Conservation (phyloP, 2,329 filamentous ascomycete genomes). For the Hypomyces perniciosus region DNA sequence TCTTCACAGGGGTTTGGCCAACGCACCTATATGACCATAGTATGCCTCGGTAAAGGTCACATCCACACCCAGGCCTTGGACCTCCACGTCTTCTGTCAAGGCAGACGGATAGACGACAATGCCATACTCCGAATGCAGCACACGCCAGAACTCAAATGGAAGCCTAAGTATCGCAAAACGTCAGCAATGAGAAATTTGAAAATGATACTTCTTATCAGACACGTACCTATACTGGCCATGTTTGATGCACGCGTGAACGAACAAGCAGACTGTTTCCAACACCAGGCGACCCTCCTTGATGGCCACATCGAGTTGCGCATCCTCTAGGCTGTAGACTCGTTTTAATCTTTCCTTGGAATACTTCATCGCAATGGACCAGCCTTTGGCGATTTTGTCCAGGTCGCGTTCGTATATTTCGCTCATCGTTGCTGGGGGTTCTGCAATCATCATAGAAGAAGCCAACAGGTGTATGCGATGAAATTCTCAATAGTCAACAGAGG, state of each 20-base stretch:
- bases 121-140: conserved; percentile 33
- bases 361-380: conserved; percentile 32
- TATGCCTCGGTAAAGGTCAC: conserved; percentile 34
- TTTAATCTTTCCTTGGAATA: conserved; percentile 31
- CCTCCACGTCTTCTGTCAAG: conserved; percentile 30
- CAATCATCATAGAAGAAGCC: no score
- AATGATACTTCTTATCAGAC: neutral
- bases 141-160: conserved; percentile 32
- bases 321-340: conserved; percentile 26
- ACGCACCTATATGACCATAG: conserved; percentile 30
- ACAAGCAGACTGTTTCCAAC: conserved; percentile 35
- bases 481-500: no score
- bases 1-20: neutral
- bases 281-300: conserved; percentile 28
- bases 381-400: conserved; percentile 30
- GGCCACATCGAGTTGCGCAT: conserved; percentile 28
- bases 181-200: neutral
- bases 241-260: conserved; percentile 34
- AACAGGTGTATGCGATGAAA: no score
- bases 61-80: conserved; percentile 26
- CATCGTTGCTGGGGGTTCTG: conserved; percentile 11
- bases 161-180: conserved; percentile 20
- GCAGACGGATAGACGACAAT: conserved; percentile 37
- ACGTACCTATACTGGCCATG: conserved; percentile 31
- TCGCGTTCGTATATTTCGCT: conserved; percentile 23